Evolutionary conservation across 768 basidiomycete genomes (phyloP).

Genomic region (Tricholoma matsutake): DNA sequence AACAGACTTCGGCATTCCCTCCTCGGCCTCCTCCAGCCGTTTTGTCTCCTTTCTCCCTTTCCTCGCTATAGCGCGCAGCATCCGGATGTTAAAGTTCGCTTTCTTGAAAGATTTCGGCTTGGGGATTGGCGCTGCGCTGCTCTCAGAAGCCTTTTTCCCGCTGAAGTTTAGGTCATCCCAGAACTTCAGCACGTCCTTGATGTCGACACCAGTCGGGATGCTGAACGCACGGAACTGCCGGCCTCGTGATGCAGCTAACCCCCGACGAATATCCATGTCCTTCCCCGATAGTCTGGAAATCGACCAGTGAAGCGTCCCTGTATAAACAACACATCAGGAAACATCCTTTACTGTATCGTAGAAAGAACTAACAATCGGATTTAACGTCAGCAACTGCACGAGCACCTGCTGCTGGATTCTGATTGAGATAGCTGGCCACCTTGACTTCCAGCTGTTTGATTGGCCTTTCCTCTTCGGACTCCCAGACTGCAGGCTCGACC

Average conservation of each 20-base stretch:
- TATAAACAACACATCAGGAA: background rate
- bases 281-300: conserved; percentile 39
- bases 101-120: conserved; percentile 13
- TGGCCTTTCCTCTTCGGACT: conserved; percentile 37
- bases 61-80: conserved; percentile 45
- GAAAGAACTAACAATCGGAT: conserved; percentile 28
- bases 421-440: conserved; percentile 38
- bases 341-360: background rate
- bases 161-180: conserved; percentile 47
- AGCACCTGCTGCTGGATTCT: conserved; percentile 34
- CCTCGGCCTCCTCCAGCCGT: conserved; percentile 31
- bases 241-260: conserved; percentile 30
- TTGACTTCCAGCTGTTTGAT: conserved; percentile 59
- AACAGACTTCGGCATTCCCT: conserved; percentile 46
- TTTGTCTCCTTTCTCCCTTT: conserved; percentile 42
- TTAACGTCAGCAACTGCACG: conserved; percentile 27
- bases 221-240: conserved; percentile 45
- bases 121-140: too few relatives aligned
- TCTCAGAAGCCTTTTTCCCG: conserved; percentile 16
- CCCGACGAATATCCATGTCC: conserved; percentile 32
- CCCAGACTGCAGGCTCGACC: conserved; percentile 60
- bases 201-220: conserved; percentile 48
- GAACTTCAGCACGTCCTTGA: conserved; percentile 39
- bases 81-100: conserved; percentile 31
- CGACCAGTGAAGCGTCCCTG: conserved; percentile 65